phyloP scores from a whole-genome alignment of 768 basidiomycete species.

The Psilocybe cubensis region DNA sequence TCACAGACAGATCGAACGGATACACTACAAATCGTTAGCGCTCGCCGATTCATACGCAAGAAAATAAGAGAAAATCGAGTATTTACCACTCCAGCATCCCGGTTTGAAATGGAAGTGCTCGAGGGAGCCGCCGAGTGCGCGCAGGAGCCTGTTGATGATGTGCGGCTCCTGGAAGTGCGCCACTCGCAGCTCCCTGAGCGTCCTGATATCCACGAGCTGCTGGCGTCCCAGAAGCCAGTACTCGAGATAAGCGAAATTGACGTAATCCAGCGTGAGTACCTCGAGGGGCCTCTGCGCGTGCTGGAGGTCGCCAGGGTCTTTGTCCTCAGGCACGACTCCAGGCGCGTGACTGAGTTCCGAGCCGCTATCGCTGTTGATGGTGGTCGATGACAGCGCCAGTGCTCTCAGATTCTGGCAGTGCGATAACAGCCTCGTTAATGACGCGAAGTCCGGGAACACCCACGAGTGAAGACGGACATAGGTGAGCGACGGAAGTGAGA shows the following conservation, averaged over 20 bases:
- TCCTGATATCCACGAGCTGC: constrained; percentile 35
- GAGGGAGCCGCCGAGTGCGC: constrained; percentile 35
- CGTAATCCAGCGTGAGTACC: constrained; percentile 45
- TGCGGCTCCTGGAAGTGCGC: constrained; percentile 42
- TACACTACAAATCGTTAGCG: constrained; percentile 29
- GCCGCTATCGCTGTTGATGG: constrained; percentile 27
- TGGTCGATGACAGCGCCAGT: constrained; percentile 39
- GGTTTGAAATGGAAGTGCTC: constrained; percentile 50
- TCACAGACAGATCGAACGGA: constrained; percentile 38
- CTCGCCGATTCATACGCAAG: background rate
- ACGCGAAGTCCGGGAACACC: constrained; percentile 39
- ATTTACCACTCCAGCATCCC: constrained; percentile 42
- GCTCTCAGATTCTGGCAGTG: constrained; percentile 38
- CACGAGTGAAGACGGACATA: constrained; percentile 44
- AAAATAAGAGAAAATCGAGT: background rate
- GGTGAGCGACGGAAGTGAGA: constrained; percentile 36
- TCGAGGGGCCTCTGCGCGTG: constrained; percentile 26
- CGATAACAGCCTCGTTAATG: constrained; percentile 36
- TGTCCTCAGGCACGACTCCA: constrained; percentile 2
- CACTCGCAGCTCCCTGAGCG: constrained; percentile 45
- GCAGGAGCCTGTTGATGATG: constrained; percentile 39
- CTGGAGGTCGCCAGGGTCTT: constrained; percentile 4
- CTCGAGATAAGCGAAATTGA: constrained; percentile 38
- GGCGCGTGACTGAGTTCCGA: constrained; percentile 8
- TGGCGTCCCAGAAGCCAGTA: constrained; percentile 39